phyloP scores from a whole-genome alignment of 164 flowering plant species.

The Nymphaea colorata region DNA sequence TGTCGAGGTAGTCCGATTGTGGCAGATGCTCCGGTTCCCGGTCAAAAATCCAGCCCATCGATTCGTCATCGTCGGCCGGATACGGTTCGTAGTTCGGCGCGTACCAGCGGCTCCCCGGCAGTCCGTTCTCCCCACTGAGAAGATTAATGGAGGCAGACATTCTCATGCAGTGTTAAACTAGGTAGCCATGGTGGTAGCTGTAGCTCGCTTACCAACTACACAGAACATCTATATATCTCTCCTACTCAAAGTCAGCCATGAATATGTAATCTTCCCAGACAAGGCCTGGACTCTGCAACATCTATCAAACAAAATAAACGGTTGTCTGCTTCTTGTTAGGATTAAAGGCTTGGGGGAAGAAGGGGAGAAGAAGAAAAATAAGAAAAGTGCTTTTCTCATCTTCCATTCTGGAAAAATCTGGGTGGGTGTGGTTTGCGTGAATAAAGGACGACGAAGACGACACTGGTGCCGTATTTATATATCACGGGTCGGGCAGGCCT shows the following conservation, averaged over 20 bases:
- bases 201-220: no score
- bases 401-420: not conserved
- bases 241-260: not conserved
- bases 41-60: conserved; percentile 16
- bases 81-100: conserved; percentile 3
- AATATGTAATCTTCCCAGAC: not conserved
- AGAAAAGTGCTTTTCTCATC: not conserved
- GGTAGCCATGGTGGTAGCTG: not conserved
- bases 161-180: not conserved
- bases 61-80: conserved; percentile 10
- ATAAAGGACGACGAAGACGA: no score
- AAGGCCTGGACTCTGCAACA: not conserved
- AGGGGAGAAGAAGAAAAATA: not conserved
- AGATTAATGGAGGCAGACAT: not conserved
- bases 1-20: conserved; percentile 21
- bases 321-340: not conserved
- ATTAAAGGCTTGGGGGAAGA: not conserved
- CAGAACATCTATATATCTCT: not conserved
- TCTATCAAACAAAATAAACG: not conserved
- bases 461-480: not conserved
- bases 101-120: not conserved
- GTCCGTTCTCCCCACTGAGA: not conserved
- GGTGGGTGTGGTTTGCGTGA: no score
- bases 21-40: conserved; percentile 35
- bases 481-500: not conserved